These are phyloP conservation scores for Ogataea hybrid DNA, from an alignment of 1,139 yeast genomes.

Conservation along the genomic window DNA sequence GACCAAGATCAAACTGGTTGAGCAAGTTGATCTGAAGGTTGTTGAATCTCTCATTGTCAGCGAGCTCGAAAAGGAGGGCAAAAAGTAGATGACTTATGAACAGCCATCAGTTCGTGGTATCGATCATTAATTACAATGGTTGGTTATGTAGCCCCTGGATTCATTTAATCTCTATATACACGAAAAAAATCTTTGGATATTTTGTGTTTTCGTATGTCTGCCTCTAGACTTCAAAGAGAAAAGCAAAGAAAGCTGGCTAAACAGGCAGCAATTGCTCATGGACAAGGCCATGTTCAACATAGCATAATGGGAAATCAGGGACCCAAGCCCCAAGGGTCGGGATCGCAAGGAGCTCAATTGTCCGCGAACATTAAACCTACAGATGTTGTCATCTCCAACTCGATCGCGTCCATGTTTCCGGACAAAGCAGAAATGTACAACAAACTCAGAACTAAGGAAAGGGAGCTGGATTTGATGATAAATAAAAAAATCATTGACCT, in stretches of 20 bases:
- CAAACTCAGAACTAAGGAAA: constrained; percentile 73
- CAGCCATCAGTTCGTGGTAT: constrained; percentile 6
- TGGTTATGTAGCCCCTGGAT: constrained; percentile 11
- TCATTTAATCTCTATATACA: neutral
- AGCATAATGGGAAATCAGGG: constrained; percentile 12
- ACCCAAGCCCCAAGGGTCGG: constrained; percentile 15
- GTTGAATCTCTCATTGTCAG: constrained; percentile 75
- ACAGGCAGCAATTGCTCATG: constrained; percentile 14
- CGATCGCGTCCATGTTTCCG: constrained; percentile 63
- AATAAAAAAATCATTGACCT: constrained; percentile 82
- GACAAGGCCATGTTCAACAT: constrained; percentile 14
- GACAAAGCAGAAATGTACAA: constrained; percentile 67
- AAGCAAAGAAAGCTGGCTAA: constrained; percentile 17
- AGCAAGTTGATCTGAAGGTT: constrained; percentile 67
- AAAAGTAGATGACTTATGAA: neutral
- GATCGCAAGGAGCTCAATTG: constrained; percentile 18
- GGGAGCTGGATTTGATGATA: constrained; percentile 73
- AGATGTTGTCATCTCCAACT: constrained; percentile 63
- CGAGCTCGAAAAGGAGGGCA: constrained; percentile 52
- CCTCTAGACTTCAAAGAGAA: constrained; percentile 18
- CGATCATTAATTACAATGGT: neutral
- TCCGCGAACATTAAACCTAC: constrained; percentile 55
- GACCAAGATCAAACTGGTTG: constrained; percentile 74
- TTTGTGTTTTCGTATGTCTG: constrained; percentile 6
- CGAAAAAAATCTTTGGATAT: constrained; percentile 4